Evolutionary conservation across 805 yeast genomes (phyloP).

Genomic region (Ogataea methanolica): DNA sequence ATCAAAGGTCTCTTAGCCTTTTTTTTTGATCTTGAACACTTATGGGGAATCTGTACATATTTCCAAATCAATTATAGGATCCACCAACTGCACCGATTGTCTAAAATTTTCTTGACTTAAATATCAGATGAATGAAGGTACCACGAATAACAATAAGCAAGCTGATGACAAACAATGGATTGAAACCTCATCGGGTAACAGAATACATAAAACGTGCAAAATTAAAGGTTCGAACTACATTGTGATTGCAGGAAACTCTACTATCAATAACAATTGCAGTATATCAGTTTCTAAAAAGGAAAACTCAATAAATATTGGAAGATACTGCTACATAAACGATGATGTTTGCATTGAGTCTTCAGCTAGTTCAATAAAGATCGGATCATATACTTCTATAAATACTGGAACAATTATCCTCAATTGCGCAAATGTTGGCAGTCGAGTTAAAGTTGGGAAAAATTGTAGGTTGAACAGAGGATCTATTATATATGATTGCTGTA

Average conservation of each 20-base stretch:
- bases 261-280: constrained; percentile 34
- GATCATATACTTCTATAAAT: constrained; percentile 44
- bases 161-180: constrained; percentile 29
- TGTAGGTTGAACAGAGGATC: constrained; percentile 35
- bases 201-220: constrained; percentile 41
- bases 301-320: constrained; percentile 37
- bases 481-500: constrained; percentile 48
- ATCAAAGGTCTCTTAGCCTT: too few species aligned
- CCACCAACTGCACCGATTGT: too few species aligned
- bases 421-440: constrained; percentile 41
- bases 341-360: constrained; percentile 30
- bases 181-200: constrained; percentile 48
- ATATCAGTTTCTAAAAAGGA: constrained; percentile 5
- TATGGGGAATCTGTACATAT: too few species aligned
- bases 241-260: constrained; percentile 42
- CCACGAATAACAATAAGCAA: too few species aligned
- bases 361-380: constrained; percentile 35
- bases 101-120: too few species aligned
- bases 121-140: too few species aligned
- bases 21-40: too few species aligned
- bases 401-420: constrained; percentile 23
- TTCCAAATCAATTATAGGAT: too few species aligned
- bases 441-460: constrained; percentile 42
- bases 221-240: constrained; percentile 41
- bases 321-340: constrained; percentile 36